Percentiles rank a stretch among this genome's conserved stretches.
Evolutionary conservation across 805 yeast genomes (phyloP).

Genomic region (Kodamaea hsintzibuensis): DNA sequence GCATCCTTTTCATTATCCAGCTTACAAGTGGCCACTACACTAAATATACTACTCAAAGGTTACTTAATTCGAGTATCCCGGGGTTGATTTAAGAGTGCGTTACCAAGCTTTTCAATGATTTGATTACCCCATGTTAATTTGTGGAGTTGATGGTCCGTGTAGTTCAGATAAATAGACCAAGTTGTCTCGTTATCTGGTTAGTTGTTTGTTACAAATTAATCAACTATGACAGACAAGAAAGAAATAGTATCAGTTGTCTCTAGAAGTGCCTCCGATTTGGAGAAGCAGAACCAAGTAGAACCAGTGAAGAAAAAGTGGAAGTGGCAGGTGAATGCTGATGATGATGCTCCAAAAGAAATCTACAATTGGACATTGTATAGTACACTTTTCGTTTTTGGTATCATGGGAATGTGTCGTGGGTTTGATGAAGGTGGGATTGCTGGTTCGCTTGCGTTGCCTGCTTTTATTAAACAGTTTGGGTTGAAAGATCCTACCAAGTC

Average conservation of each 20-base stretch:
- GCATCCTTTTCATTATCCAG: background rate
- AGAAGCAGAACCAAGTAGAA: background rate
- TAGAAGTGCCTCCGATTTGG: background rate
- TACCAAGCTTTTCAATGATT: background rate
- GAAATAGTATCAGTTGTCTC: background rate
- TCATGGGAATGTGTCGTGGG: slow-evolving; percentile 58
- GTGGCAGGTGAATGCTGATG: slow-evolving; percentile 28
- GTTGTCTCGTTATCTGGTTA: background rate
- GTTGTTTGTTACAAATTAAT: background rate
- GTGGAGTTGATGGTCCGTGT: background rate
- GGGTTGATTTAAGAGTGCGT: background rate
- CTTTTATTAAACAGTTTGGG: slow-evolving; percentile 46
- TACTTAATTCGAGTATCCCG: background rate
- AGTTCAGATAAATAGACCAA: background rate
- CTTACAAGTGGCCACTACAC: no score
- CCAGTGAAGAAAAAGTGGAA: slow-evolving; percentile 10
- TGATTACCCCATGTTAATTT: background rate
- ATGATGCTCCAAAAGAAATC: slow-evolving; percentile 44
- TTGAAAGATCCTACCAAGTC: slow-evolving; percentile 40
- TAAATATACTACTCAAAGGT: no score
- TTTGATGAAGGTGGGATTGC: slow-evolving; percentile 56
- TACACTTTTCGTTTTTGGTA: slow-evolving; percentile 51
- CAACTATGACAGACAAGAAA: background rate
- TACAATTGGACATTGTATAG: slow-evolving; percentile 48
- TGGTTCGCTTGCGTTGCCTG: slow-evolving; percentile 44